Evolutionary conservation across 192 early-diverging fungal species (phyloP).

Genomic region (Coemansia javaensis): DNA sequence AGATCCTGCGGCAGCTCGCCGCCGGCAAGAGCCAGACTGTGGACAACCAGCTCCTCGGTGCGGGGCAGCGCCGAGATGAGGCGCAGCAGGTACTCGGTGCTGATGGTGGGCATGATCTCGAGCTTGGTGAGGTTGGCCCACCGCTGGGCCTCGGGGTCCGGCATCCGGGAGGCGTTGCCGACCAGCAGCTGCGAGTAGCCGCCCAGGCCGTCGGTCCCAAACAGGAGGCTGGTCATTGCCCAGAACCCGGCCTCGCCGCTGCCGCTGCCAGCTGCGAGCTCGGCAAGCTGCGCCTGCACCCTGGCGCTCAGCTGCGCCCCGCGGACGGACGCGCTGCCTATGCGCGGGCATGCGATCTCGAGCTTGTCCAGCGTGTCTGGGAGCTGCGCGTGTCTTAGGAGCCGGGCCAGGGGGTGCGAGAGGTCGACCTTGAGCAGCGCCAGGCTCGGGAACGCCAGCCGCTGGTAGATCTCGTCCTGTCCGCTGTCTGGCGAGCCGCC

Average conservation of each 20-base stretch:
- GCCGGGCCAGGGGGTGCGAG: neutral
- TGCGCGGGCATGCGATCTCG: neutral
- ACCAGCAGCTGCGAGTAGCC: slow-evolving; percentile 1
- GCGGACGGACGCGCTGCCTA: neutral
- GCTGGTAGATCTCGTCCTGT: neutral
- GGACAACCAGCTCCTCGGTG: slow-evolving; percentile 1
- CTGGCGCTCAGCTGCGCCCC: neutral
- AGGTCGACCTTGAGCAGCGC: neutral
- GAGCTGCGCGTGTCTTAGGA: neutral
- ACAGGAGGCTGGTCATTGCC: slow-evolving; percentile 3
- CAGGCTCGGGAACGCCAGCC: slow-evolving; percentile 1
- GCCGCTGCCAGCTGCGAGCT: neutral
- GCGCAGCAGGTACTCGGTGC: neutral
- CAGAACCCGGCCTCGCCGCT: neutral
- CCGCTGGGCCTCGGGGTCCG: neutral
- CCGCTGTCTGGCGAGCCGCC: neutral
- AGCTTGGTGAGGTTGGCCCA: slow-evolving; percentile 1
- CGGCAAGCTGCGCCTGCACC: neutral
- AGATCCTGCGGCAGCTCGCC: no score
- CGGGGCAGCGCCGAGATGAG: neutral
- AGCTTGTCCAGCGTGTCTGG: slow-evolving; percentile 1
- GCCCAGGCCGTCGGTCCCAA: neutral
- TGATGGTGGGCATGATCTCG: neutral
- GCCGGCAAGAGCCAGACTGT: neutral
- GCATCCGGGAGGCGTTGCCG: neutral